A percentile compares a stretch with the other conserved stretches of the same genome.
phyloP scores from a whole-genome alignment of 2,329 filamentous ascomycete species.

The Penicillium psychrosexuale region DNA sequence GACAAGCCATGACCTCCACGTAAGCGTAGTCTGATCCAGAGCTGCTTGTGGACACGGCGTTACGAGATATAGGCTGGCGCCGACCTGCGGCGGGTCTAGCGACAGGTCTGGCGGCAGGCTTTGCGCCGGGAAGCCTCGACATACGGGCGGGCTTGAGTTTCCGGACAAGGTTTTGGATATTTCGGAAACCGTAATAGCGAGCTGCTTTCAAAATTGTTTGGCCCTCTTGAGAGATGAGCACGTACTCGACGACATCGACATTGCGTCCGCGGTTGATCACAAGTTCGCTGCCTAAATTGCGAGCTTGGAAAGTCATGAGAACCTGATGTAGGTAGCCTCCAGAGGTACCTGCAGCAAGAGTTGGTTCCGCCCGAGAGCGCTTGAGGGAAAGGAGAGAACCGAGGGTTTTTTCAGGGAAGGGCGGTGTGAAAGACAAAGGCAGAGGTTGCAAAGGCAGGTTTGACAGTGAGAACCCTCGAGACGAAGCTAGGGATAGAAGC shows the following conservation, averaged over 20 bases:
- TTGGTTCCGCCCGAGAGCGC: conserved; percentile 37
- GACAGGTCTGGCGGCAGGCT: conserved; percentile 38
- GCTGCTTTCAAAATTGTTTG: conserved; percentile 72
- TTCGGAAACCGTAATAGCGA: conserved; percentile 94
- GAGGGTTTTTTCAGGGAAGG: conserved; percentile 71
- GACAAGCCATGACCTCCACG: conserved; percentile 98
- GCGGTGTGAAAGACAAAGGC: conserved; percentile 43
- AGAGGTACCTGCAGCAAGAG: conserved; percentile 68
- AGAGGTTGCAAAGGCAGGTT: conserved; percentile 61
- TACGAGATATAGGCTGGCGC: conserved; percentile 33
- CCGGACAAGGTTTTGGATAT: conserved; percentile 97
- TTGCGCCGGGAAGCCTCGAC: conserved; percentile 77
- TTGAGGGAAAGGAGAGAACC: conserved; percentile 71
- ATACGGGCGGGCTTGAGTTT: conserved; percentile 75
- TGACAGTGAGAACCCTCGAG: conserved; percentile 74
- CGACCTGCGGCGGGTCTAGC: conserved; percentile 25
- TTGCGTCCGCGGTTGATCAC: conserved; percentile 75
- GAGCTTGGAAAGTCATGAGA: conserved; percentile 68
- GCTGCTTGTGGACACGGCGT: conserved; percentile 26
- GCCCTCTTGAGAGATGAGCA: conserved; percentile 57
- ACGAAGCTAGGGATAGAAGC: conserved; percentile 81
- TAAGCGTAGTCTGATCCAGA: conserved; percentile 70
- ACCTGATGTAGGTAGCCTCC: conserved; percentile 88
- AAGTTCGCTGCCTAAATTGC: conserved; percentile 69
- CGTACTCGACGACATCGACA: conserved; percentile 84